A percentile compares a stretch with the other conserved stretches of the same genome.
These are phyloP conservation scores for Malus hybrid DNA, from an alignment of 331 rosid species.

Conservation along the genomic window DNA sequence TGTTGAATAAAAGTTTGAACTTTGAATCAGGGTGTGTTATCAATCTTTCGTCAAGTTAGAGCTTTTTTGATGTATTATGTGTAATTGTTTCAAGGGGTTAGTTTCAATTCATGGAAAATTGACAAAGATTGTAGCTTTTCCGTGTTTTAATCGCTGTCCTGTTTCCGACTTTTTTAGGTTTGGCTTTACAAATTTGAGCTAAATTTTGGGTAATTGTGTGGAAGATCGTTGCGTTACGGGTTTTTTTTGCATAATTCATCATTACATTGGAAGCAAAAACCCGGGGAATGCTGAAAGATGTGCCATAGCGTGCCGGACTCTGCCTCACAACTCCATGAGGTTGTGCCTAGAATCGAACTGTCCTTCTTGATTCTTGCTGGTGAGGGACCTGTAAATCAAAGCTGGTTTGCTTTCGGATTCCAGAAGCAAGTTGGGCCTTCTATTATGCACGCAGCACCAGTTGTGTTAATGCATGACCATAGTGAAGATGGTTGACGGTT, in stretches of 20 bases:
- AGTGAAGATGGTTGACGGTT: conserved; percentile 40
- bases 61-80: background rate
- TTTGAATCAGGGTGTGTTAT: background rate
- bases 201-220: background rate
- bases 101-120: background rate
- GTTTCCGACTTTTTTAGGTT: background rate
- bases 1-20: background rate
- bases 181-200: background rate
- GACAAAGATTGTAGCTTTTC: background rate
- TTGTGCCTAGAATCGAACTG: conserved; percentile 13
- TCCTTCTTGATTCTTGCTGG: conserved; percentile 20
- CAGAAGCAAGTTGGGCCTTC: conserved; percentile 33
- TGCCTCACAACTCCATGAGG: conserved; percentile 22
- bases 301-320: conserved; percentile 14
- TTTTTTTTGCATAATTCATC: background rate
- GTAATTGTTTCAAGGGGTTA: background rate
- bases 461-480: conserved; percentile 27
- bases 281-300: conserved; percentile 64
- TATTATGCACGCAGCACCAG: conserved; percentile 23
- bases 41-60: background rate
- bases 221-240: conserved; percentile 4
- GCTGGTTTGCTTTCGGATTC: conserved; percentile 17
- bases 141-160: background rate
- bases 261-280: conserved; percentile 2
- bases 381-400: conserved; percentile 6